These are phyloP conservation scores for Alopecurus myosuroides DNA, from an alignment of 176 grass and related monocot genomes.

Conservation along the genomic window DNA sequence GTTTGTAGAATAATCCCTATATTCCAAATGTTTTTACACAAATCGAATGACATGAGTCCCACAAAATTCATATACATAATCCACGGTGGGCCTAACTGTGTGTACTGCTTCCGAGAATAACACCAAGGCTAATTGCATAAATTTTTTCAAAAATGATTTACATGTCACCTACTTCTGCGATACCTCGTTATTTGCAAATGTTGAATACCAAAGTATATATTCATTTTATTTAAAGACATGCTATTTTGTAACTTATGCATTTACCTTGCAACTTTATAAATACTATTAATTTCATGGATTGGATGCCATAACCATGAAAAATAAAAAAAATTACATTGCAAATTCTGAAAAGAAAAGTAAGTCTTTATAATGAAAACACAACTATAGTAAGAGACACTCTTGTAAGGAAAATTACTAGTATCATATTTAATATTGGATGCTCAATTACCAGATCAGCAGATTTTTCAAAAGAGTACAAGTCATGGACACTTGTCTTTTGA, in stretches of 20 bases:
- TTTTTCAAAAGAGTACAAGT: slow-evolving; percentile 38
- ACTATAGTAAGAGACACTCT: neutral
- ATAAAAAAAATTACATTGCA: neutral
- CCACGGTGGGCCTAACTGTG: neutral
- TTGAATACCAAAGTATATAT: neutral
- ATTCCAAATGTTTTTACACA: neutral
- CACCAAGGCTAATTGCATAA: neutral
- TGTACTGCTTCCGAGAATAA: neutral
- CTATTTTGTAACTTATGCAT: neutral
- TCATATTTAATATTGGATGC: neutral
- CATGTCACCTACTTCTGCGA: neutral
- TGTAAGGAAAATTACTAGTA: neutral
- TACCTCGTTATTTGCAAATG: neutral
- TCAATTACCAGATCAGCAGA: slow-evolving; percentile 32
- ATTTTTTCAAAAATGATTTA: neutral
- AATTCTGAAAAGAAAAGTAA: neutral
- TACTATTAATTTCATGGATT: neutral
- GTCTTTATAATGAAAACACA: neutral
- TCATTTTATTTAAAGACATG: neutral
- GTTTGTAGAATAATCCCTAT: neutral
- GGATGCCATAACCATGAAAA: neutral
- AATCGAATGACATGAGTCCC: neutral
- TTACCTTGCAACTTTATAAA: neutral
- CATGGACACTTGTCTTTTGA: slow-evolving; percentile 35
- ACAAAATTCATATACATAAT: neutral